Evolutionary conservation across 164 flowering plant species (phyloP), one percentile per base, ranked within the genome.

Genomic region (Santalum album): DNA sequence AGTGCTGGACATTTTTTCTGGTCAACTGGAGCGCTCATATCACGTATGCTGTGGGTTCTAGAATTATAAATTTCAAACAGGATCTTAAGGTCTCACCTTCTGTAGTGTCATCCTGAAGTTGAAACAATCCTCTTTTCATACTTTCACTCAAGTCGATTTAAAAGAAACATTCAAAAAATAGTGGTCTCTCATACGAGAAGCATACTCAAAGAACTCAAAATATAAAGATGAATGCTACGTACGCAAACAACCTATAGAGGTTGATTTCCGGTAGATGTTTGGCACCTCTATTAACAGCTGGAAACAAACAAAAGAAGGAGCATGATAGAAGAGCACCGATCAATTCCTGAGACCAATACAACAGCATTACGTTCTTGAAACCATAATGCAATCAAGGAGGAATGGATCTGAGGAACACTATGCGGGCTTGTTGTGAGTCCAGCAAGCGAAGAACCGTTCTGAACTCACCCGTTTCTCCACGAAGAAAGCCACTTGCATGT

Each of bases 281-380:
- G 58, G 65, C 65, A 72, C 63, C 72, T 83, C 99, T 76, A 53
- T 67, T 53, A 47, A 25, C 39, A 55, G 59, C 58, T 11, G 99
- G 96, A 71, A 82, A 89, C 78, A 92, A 62, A 68, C 90, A 90
- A 72, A 94, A 83, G 70, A 94, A 84, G 50, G 96, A 74, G 72
- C 97, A 85, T 25, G 82, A 70, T 21, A 94, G 86, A 63, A 94
- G 84, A 58, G 95, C 88, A 54, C 71, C 87, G 50, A 82, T 80
- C 76, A 94, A 59, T 62, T 90, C 95, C 96, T n/a, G n/a, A n/a
- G n/a, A n/a, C n/a, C n/a, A n/a, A n/a, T n/a, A n/a, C n/a, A n/a
- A n/a, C n/a, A n/a, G n/a, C n/a, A n/a, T n/a, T n/a, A n/a, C n/a
- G n/a, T n/a, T n/a, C n/a, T n/a, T n/a, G n/a, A n/a, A n/a, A n/a